A percentile compares a stretch with the other conserved stretches of the same genome.
phyloP scores from a whole-genome alignment of 495 filamentous ascomycete genomes.

The Penicillium maclennaniae region DNA sequence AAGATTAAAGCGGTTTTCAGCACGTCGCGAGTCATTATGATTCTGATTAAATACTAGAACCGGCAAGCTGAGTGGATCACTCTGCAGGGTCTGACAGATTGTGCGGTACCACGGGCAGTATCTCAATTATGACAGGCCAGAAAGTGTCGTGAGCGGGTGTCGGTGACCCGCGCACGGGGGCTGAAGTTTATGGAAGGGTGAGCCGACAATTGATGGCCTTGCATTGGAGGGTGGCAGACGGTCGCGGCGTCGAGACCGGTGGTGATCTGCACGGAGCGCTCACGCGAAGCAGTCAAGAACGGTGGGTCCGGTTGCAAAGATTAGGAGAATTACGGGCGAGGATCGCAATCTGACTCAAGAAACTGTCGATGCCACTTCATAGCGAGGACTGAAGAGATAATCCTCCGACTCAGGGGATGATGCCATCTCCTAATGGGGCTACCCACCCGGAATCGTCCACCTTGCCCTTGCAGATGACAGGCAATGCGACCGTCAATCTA shows the following conservation, averaged over 20 bases:
- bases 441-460: neutral
- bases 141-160: constrained; percentile 4
- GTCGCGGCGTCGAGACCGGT: constrained; percentile 12
- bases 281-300: constrained; percentile 23
- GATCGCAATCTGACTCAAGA: constrained; percentile 11
- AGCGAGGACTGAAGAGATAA: neutral
- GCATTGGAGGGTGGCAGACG: constrained; percentile 5
- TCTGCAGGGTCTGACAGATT: constrained; percentile 15
- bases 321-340: constrained; percentile 14
- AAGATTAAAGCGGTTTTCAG: constrained; percentile 6
- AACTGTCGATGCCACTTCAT: constrained; percentile 6
- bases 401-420: constrained; percentile 8
- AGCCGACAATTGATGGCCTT: constrained; percentile 2
- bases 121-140: constrained; percentile 16
- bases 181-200: constrained; percentile 11
- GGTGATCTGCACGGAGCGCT: constrained; percentile 18
- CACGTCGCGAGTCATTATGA: constrained; percentile 9
- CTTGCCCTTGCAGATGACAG: constrained; percentile 9
- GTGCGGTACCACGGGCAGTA: constrained; percentile 1
- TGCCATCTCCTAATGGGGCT: neutral
- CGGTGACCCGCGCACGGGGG: constrained; percentile 15
- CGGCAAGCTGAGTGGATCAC: constrained; percentile 7
- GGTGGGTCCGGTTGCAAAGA: constrained; percentile 12
- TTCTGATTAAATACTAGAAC: constrained; percentile 13
- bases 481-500: constrained; percentile 6